These are phyloP conservation scores for Hirsutella minnesotensis DNA, from an alignment of 2,329 filamentous ascomycete genomes.

Conservation along the genomic window DNA sequence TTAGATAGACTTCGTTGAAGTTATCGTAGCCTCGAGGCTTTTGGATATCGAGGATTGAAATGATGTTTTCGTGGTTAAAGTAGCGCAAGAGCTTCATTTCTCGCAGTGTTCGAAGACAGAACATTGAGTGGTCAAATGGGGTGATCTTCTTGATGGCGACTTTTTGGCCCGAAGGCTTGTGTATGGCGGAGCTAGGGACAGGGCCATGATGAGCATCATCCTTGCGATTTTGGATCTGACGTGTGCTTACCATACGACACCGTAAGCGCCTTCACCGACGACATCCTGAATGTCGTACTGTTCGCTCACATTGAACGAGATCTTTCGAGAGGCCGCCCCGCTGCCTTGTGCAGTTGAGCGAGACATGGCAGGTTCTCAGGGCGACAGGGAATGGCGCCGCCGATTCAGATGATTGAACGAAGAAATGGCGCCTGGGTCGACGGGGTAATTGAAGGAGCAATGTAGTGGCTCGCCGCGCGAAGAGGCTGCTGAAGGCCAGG, in stretches of 20 bases:
- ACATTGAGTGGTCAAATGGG: conserved; percentile 98
- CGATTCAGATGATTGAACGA: neutral
- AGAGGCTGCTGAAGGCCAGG: too few species aligned
- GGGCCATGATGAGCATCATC: neutral
- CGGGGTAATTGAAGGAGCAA: neutral
- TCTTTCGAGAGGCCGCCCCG: conserved; percentile 67
- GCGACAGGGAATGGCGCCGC: neutral
- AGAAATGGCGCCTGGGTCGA: neutral
- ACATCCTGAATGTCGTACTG: conserved; percentile 99
- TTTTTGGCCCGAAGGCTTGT: conserved; percentile 96
- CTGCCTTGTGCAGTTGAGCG: conserved; percentile 44
- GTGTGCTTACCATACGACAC: conserved; percentile 79
- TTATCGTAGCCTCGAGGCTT: conserved; percentile 92
- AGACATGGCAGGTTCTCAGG: conserved; percentile 30
- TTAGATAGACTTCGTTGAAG: conserved; percentile 96
- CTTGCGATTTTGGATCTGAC: neutral
- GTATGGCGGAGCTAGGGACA: conserved; percentile 68
- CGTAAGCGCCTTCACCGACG: conserved; percentile 95
- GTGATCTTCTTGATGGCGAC: conserved; percentile 99
- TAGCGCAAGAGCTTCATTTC: conserved; percentile 99
- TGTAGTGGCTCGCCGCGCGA: too few species aligned
- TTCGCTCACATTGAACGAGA: conserved; percentile 98
- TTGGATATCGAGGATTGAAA: conserved; percentile 97
- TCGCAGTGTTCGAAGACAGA: conserved; percentile 87
- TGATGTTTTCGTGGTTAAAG: conserved; percentile 99